Conservation (phyloP, 345 rosid genomes). For the Rhodomyrtus tomentosa region DNA sequence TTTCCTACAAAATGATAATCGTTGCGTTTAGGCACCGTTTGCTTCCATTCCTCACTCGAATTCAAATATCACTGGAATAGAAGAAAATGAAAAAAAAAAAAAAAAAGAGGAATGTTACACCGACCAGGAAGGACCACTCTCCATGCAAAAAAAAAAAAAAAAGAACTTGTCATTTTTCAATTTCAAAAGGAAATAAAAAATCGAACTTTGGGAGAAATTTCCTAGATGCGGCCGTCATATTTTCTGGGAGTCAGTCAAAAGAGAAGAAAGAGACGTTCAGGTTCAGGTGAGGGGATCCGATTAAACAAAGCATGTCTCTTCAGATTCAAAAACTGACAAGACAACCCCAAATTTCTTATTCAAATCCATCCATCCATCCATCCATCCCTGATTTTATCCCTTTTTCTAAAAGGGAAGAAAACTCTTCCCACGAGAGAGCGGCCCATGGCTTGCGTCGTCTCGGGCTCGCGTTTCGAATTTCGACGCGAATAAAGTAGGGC, state of each 20-base stretch:
- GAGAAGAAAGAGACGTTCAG: conserved; percentile 12
- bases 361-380: no score
- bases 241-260: conserved; percentile 8
- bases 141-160: no score
- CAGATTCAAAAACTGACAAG: conserved; percentile 8
- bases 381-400: not conserved
- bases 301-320: not conserved
- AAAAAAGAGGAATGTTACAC: not conserved
- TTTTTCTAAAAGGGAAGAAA: not conserved
- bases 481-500: not conserved
- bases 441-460: conserved; percentile 24
- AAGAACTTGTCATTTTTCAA: no score
- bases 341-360: not conserved
- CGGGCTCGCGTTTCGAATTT: no score
- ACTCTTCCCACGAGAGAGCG: conserved; percentile 10
- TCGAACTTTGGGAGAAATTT: not conserved
- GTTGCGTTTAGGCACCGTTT: no score
- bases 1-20: no score
- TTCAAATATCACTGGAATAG: not conserved
- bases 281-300: not conserved
- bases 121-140: not conserved
- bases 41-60: not conserved
- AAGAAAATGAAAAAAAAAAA: not conserved
- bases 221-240: not conserved
- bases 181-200: not conserved